Evolutionary conservation across 768 basidiomycete genomes (phyloP), one percentile per base, ranked within the genome.

Genomic region (Pisolithus sp.): DNA sequence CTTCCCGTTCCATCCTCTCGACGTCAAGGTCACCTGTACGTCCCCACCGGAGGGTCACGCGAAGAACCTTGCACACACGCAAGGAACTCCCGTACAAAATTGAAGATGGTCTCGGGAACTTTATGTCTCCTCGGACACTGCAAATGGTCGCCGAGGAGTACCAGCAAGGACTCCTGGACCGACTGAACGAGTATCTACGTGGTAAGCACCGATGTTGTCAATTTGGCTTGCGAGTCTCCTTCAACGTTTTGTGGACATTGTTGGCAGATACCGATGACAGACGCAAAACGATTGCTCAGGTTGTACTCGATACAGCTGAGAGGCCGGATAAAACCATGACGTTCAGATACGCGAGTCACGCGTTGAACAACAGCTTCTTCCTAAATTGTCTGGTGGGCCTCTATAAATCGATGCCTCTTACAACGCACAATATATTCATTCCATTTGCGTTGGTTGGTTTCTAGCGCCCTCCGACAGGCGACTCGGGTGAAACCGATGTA

Each of bases 281-380:
- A 57, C 75, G 74, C 56, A 68, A 73, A 59, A 78, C 73, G 47
- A 78, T 94, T 30, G 77, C 79, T 0, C 82, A 92, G 62, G 87
- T 86, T 21, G 78, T 95, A 23, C 76, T 90, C 30, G 76, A 77
- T 34, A 81, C 86, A 9, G 80, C 91, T 0, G 60, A 71, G 15
- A 70, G 80, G 28, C 79, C 78, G 40, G 72, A 78, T 21, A 70
- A 81, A 48, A 76, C 82, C 1, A 69, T 94, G 48, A 80, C 82
- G 23, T 98, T 93, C 70, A 95, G 89, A 69, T 93, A 94, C 62
- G 93, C 94, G 4, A 87, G 87, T 56, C 79, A 91, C 44, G 90
- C 95, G 5, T 73, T 97, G 55, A 99, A 98, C 72, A 98, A 96
- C 68, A 83, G 84, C 59, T 98, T 91, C 78, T 98, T 98, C 76